Base-by-base conservation (phyloP, 2,329 filamentous ascomycete genomes). In the Seiridium cupressi region DNA sequence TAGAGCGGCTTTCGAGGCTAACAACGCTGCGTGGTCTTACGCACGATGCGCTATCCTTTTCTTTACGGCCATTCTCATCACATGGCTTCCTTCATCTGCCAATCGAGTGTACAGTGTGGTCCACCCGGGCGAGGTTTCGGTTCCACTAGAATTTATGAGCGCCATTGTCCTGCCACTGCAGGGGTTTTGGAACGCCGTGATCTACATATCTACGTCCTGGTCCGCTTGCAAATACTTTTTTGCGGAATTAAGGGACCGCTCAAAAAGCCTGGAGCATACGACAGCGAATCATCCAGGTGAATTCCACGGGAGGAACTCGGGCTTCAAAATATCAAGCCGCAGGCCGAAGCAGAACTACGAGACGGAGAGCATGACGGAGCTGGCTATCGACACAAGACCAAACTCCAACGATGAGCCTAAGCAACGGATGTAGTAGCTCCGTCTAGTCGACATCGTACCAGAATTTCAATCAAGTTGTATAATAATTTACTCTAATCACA, bases 171-270 rank as follows among this genome's bases (percentile, higher is more conserved):
- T 96, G 7, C 91, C 92, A 0, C 81, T 93, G 0, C 92, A 96
- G 70, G 92, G 92, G 0, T 90, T 93, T 68, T 95, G 91, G 91
- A 96, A 96, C 71, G 85, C 88, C 18, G 73, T 90, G 60, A 92
- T 96, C 65, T 96, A 95, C 73, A 75, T 86, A 13, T 81, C 84
- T 9, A 92, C 89, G 1, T 91, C 89, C 5, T 85, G 86, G 80
- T 74, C 83, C 55, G 88, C 88, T 0, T 88, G 86, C 69, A 82
- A 81, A 69, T 74, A 75, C 38, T 72, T 86, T 35, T 74, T 76
- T 34, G 70, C 72, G 5, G 78, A 79, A 55, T 61, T 79, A 1
- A 65, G 32, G 2, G 18, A 56, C 35, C 51, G 38, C 5, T 57
- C 53, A 10, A 55, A 64, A 64, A 57, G 64, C 64, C 62, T 63